phyloP scores from a whole-genome alignment of 2,329 filamentous ascomycete species.

The Aurifilum marmelostoma region DNA sequence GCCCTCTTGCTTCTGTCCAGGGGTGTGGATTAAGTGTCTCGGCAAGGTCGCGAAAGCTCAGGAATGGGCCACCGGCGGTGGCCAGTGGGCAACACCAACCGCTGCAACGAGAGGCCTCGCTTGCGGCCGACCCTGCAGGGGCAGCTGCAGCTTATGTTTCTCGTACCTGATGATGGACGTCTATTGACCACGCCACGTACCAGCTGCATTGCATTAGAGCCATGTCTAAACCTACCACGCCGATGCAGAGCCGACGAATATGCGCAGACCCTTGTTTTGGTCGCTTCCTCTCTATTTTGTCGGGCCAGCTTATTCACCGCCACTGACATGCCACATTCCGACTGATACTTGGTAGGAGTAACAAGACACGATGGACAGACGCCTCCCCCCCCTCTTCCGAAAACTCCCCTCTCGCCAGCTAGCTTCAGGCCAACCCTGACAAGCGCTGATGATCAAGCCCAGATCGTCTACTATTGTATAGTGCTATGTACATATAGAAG shows the following conservation, averaged over 20 bases:
- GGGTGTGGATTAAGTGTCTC: conserved; percentile 1
- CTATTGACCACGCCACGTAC: conserved; percentile 28
- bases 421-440: neutral
- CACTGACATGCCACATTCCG: neutral
- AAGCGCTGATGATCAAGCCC: neutral
- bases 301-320: neutral
- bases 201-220: conserved; percentile 27
- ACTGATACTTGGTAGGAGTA: neutral
- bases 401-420: neutral
- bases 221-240: neutral
- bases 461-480: neutral
- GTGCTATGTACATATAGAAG: neutral
- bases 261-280: conserved; percentile 1
- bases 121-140: conserved; percentile 24
- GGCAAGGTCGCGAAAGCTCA: conserved; percentile 5
- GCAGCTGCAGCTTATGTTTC: conserved; percentile 15
- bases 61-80: neutral
- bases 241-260: neutral
- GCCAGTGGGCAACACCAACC: neutral
- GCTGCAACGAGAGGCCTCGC: neutral
- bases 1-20: neutral
- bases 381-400: too few species aligned
- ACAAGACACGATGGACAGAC: neutral
- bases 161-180: conserved; percentile 22
- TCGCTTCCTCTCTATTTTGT: neutral